Conservation (phyloP, 768 basidiomycete species). For the Tylopilus intermedius region DNA sequence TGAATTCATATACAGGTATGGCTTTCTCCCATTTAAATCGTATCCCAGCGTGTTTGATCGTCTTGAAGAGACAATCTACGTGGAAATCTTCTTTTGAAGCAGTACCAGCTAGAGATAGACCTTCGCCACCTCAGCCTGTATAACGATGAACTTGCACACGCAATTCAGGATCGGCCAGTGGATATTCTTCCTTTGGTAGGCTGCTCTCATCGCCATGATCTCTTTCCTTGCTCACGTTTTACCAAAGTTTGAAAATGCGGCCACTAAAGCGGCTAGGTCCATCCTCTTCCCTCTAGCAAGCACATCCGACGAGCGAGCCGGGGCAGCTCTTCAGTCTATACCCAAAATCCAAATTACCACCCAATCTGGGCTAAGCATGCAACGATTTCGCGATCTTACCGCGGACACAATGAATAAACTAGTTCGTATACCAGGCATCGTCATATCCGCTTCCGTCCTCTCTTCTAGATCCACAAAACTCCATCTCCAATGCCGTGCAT, state of each 20-base stretch:
- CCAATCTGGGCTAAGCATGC: slow-evolving; percentile 85
- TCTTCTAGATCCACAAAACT: slow-evolving; percentile 91
- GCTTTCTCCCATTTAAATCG: background rate
- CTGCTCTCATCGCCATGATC: slow-evolving; percentile 1
- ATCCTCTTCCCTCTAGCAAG: slow-evolving; percentile 79
- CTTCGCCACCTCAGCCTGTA: slow-evolving; percentile 73
- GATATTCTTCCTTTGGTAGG: slow-evolving; percentile 84
- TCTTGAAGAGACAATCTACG: slow-evolving; percentile 72
- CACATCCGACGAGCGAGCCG: slow-evolving; percentile 40
- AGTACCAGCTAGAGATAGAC: slow-evolving; percentile 83
- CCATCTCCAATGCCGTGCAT: slow-evolving; percentile 88
- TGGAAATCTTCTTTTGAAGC: slow-evolving; percentile 83
- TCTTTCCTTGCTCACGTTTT: background rate
- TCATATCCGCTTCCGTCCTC: slow-evolving; percentile 92
- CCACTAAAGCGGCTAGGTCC: slow-evolving; percentile 75
- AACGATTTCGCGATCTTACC: slow-evolving; percentile 89
- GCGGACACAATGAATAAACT: slow-evolving; percentile 94
- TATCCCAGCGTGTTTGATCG: background rate
- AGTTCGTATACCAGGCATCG: slow-evolving; percentile 95
- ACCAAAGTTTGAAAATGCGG: slow-evolving; percentile 83
- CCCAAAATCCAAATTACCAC: slow-evolving; percentile 84
- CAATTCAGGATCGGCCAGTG: slow-evolving; percentile 82
- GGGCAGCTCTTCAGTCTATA: slow-evolving; percentile 45
- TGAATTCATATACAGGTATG: slow-evolving; percentile 87
- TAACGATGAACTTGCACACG: slow-evolving; percentile 91